Percentiles rank a stretch among this genome's conserved stretches.
Conservation (phyloP, 2,329 filamentous ascomycete genomes). For the Akanthomyces muscarius region DNA sequence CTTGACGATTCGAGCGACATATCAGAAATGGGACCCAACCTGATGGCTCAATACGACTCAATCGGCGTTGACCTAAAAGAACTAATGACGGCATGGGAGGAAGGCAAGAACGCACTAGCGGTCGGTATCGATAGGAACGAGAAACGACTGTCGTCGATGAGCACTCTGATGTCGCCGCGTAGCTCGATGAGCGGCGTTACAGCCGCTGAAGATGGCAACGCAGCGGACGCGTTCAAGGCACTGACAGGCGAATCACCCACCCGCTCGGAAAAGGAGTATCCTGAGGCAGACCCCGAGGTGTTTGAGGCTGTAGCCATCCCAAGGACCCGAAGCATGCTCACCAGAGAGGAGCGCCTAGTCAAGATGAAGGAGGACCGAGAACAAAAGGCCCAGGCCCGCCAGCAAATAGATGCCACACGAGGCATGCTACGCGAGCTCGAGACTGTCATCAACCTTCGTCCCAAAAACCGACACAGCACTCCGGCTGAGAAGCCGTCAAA, state of each 20-base stretch:
- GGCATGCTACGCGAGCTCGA: conserved; percentile 92
- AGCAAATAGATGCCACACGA: conserved; percentile 74
- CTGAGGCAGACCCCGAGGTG: conserved; percentile 69
- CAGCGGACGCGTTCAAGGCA: conserved; percentile 64
- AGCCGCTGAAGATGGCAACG: conserved; percentile 51
- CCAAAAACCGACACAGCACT: conserved; percentile 37
- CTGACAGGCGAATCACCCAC: conserved; percentile 67
- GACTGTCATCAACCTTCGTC: conserved; percentile 68
- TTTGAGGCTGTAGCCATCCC: conserved; percentile 85
- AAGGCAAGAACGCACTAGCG: conserved; percentile 77
- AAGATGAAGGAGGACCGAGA: conserved; percentile 86
- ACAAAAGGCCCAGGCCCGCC: conserved; percentile 64
- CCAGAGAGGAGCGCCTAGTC: conserved; percentile 79
- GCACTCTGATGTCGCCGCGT: conserved; percentile 54
- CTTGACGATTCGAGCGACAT: conserved; percentile 70
- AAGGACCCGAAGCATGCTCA: conserved; percentile 65
- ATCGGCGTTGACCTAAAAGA: conserved; percentile 83
- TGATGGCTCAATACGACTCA: conserved; percentile 90
- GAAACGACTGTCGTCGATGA: conserved; percentile 62
- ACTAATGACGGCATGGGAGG: conserved; percentile 80
- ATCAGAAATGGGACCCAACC: conserved; percentile 69
- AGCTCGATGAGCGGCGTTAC: conserved; percentile 65
- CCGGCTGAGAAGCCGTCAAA: conserved; percentile 28
- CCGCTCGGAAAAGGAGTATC: conserved; percentile 50
- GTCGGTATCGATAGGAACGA: conserved; percentile 79